A percentile compares a stretch with the other conserved stretches of the same genome.
Evolutionary conservation across 176 grass and related monocot species (phyloP).

Genomic region (Pontederia paniculata): DNA sequence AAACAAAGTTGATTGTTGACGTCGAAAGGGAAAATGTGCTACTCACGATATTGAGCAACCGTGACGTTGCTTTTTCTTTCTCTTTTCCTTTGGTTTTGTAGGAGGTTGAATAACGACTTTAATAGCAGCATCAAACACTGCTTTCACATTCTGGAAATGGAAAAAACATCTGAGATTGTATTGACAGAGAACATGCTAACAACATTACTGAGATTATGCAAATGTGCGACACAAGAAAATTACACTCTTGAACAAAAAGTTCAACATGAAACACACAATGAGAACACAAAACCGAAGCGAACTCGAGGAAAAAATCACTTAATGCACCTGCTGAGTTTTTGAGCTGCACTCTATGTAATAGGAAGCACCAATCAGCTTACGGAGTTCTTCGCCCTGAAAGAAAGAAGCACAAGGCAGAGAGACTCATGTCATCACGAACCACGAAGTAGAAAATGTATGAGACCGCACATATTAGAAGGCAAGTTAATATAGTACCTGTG

Average conservation of each 20-base stretch:
- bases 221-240: too few species aligned
- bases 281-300: neutral
- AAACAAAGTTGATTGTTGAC: too few species aligned
- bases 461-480: neutral
- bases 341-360: slow-evolving; percentile 82
- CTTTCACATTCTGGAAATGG: slow-evolving; percentile 60
- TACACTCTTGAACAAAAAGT: neutral
- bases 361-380: slow-evolving; percentile 60
- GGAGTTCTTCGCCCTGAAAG: slow-evolving; percentile 66
- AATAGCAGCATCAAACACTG: slow-evolving; percentile 80
- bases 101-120: slow-evolving; percentile 74
- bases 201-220: too few species aligned
- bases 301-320: neutral
- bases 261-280: neutral
- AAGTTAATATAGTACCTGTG: slow-evolving; percentile 38
- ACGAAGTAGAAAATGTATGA: neutral
- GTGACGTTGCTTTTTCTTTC: slow-evolving; percentile 42
- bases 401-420: neutral
- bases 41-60: slow-evolving; percentile 56
- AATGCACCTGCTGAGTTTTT: slow-evolving; percentile 67
- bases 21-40: neutral
- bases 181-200: neutral
- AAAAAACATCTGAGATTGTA: slow-evolving; percentile 9
- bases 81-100: slow-evolving; percentile 67
- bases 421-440: neutral